Evolutionary conservation across 2,329 filamentous ascomycete genomes (phyloP).

Genomic region (Alternaria viburni): DNA sequence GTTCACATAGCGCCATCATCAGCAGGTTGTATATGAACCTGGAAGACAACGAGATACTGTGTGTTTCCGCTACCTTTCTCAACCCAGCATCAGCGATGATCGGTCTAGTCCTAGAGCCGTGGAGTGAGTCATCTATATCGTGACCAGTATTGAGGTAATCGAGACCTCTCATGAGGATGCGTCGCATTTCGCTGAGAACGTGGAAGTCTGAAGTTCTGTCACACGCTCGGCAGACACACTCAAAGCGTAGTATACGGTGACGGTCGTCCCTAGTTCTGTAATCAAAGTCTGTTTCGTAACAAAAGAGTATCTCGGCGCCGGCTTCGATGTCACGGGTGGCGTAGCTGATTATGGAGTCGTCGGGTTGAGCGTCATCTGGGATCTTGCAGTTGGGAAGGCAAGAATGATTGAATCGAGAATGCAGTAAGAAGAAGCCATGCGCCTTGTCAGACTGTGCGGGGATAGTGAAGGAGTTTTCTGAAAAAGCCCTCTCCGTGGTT

Average conservation of each 20-base stretch:
- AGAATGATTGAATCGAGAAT: conserved; percentile 11
- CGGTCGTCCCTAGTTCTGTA: conserved; percentile 5
- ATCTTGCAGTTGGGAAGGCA: conserved; percentile 12
- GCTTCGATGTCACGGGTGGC: conserved; percentile 5
- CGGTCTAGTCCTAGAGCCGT: background rate
- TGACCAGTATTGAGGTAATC: background rate
- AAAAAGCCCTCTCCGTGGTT: background rate
- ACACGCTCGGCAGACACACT: background rate
- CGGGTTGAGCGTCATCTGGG: background rate
- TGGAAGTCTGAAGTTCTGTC: background rate
- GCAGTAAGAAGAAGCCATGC: conserved; percentile 5
- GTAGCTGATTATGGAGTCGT: background rate
- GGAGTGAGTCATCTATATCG: background rate
- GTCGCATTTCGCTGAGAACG: conserved; percentile 11
- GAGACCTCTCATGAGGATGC: background rate
- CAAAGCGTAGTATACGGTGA: background rate
- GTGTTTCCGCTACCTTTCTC: background rate
- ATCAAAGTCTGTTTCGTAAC: conserved; percentile 8
- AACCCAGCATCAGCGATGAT: background rate
- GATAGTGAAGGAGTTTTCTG: background rate
- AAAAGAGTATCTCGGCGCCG: conserved; percentile 13
- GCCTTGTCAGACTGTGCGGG: background rate
- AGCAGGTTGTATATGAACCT: conserved; percentile 6
- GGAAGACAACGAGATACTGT: background rate
- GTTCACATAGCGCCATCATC: background rate